Conservation (phyloP, 2,329 filamentous ascomycete species). For the Aspergillus uvarum region DNA sequence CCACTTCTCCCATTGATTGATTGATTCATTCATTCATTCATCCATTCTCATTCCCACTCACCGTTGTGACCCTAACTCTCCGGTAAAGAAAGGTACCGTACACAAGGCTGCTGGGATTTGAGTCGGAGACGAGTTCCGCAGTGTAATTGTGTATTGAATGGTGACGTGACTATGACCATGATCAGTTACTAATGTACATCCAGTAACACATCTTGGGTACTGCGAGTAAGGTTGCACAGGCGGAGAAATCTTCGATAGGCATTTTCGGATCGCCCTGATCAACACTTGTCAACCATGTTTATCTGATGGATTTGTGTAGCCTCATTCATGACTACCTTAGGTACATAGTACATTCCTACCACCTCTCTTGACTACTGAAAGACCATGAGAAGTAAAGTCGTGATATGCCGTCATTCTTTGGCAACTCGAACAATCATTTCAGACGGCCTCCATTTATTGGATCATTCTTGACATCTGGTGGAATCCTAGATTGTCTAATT, state of each 20-base stretch:
- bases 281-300: background rate
- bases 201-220: too few species aligned
- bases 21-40: background rate
- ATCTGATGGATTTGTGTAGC: background rate
- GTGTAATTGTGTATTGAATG: background rate
- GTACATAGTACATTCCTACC: too few species aligned
- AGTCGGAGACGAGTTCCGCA: slow-evolving; percentile 4
- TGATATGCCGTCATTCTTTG: too few species aligned
- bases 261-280: background rate
- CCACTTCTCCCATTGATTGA: too few species aligned
- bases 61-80: too few species aligned
- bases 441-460: too few species aligned
- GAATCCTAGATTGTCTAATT: too few species aligned
- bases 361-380: too few species aligned
- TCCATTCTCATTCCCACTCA: background rate
- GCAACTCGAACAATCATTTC: too few species aligned
- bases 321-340: too few species aligned
- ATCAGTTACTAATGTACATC: background rate
- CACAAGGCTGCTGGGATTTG: background rate
- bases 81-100: background rate
- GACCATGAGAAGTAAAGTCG: too few species aligned
- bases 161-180: slow-evolving; percentile 7
- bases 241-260: background rate
- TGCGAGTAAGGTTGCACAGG: background rate
- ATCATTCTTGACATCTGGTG: too few species aligned